These are phyloP conservation scores for Ogataea angusta DNA, from an alignment of 805 yeast genomes.

Conservation along the genomic window DNA sequence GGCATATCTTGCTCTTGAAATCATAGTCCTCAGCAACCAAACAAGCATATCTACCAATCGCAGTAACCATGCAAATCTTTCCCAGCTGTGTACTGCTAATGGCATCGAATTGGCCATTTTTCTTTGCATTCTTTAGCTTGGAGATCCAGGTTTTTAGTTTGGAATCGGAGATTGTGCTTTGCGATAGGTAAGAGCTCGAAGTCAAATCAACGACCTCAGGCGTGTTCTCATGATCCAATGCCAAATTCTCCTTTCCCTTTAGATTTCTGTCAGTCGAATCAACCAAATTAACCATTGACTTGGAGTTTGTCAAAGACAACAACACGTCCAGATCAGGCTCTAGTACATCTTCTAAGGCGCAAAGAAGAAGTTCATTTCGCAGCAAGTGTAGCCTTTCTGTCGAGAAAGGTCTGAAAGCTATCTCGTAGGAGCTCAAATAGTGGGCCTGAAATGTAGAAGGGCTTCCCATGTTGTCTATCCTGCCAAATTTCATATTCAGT, in stretches of 20 bases:
- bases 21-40: conserved; percentile 37
- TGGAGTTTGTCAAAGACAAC: conserved; percentile 13
- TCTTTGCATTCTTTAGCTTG: conserved; percentile 5
- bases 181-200: conserved; percentile 7
- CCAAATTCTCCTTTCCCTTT: conserved; percentile 3
- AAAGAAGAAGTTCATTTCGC: conserved; percentile 12
- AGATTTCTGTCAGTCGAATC: conserved; percentile 9
- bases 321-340: conserved; percentile 8
- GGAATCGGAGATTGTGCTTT: not conserved
- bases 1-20: conserved; percentile 33
- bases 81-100: conserved; percentile 14
- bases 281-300: conserved; percentile 9
- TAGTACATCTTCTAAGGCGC: conserved; percentile 3
- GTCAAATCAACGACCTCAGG: conserved; percentile 16
- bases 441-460: not conserved
- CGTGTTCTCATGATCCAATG: not conserved
- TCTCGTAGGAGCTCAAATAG: conserved; percentile 3
- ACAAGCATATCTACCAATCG: conserved; percentile 44
- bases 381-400: conserved; percentile 12
- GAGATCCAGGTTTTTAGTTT: conserved; percentile 12
- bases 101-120: not conserved
- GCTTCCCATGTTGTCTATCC: not conserved
- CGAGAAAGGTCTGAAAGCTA: conserved; percentile 16
- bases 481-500: conserved; percentile 8
- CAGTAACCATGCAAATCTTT: conserved; percentile 32